Evolutionary conservation across 2,329 filamentous ascomycete species (phyloP), one percentile per base, ranked within the genome.

Genomic region (Pseudocercospora eumusae): DNA sequence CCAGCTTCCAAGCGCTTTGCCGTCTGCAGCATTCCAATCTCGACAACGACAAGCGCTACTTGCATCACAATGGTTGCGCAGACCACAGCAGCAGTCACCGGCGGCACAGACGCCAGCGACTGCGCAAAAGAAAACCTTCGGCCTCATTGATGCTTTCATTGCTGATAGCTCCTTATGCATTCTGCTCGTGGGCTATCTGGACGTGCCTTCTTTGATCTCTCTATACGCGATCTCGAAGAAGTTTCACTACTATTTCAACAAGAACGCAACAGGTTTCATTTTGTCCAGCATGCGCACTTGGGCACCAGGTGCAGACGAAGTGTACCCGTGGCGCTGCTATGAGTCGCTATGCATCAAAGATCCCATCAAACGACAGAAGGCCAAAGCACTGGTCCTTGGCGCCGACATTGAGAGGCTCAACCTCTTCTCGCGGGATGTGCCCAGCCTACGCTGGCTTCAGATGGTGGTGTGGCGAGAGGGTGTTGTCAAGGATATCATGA

Each of bases 261-360:
- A 78, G 56, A 80, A 87, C 67, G 82, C 87, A 71, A 82, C 82
- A 8, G 84, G 84, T 40, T 83, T 84, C 61, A 80, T 91, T 56
- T 77, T 83, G 42, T 75, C 80, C 18, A 85, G 85, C 75, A 83
- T 86, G 1, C 73, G 74, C 1, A 70, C 78, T 58, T 82, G 82
- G 69, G 84, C 84, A 1, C 84, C 85, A 0, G 78, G 84, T 28
- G 82, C 87, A 0, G 79, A 81, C 1, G 72, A 73, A 15, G 79
- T 87, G 63, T 92, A 89, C 73, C 81, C 81, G 18, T 89, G 85
- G 79, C 78, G 79, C 7, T 80, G 85, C 54, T 92, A 89, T 75
- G 75, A 75, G 1, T 72, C 74, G 0, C 77, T 86, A 5, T 85
- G 84, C 71, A 82, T 88, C 60, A 79, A 72, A 1, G 88, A 92